Base-by-base conservation (phyloP, 768 basidiomycete genomes). In the Exsudoporus frostii region DNA sequence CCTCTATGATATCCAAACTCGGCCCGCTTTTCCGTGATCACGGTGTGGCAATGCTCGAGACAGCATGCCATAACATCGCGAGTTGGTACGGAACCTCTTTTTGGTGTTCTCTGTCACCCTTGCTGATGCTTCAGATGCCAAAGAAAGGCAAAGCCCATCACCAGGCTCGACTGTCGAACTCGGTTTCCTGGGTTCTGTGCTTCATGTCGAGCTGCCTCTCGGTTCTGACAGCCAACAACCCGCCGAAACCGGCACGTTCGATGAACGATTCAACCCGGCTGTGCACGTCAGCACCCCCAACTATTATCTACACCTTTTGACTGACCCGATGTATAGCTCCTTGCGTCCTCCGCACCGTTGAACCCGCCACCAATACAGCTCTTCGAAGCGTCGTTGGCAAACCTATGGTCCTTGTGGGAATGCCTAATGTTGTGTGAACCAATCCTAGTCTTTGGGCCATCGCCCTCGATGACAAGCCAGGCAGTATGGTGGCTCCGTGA, bases 401-500 rank as follows among this genome's bases (percentile, higher is more conserved):
- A 88, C 58, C 67, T 90, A 24, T 90, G 88, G 89, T 88, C 90
- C 5, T 78, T 88, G 48, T 99, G 96, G 96, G 96, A 99, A 70
- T 94, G 94, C 50, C 74, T 98, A 1, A 78, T 98, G 0, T 77
- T 98, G 10, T 91, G 88, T 56, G 95, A 99, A 65, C 92, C 96
- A 0, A 79, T 99, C 7, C 72, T 98, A 19, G 76, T 98, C 27
- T 94, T 88, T 59, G 88, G 88, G 4, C 69, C 82, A 1, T 86
- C 85, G 0, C 92, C 95, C 19, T 81, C 88, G 0, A 78, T 85
- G 65, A 91, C 89, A 0, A 94, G 91, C 57, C 88, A 92, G 60
- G 87, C 90, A 17, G 77, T 98, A 5, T 94, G 92, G 92, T 96
- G 92, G 89, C 71, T 99, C 17, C 78, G 90, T 22, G 92, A 96